A percentile compares a stretch with the other conserved stretches of the same genome.
phyloP scores from a whole-genome alignment of 345 rosid genomes.

The Eucalyptus erythrocorys region DNA sequence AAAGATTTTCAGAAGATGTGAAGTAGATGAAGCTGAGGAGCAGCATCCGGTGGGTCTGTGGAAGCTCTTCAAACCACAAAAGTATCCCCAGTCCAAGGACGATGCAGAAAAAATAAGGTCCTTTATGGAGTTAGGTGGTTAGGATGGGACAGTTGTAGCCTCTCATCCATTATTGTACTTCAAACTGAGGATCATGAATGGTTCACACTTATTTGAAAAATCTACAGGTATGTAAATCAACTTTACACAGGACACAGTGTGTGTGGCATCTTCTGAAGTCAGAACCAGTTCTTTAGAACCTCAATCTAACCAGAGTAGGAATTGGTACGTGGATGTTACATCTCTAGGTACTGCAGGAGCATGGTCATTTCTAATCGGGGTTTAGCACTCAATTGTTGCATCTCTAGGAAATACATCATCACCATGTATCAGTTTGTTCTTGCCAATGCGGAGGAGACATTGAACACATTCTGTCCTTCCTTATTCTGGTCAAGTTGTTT shows the following conservation, averaged over 20 bases:
- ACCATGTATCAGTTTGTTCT: background rate
- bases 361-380: background rate
- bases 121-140: constrained; percentile 39
- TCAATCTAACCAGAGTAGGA: background rate
- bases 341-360: background rate
- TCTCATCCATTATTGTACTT: background rate
- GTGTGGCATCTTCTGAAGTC: background rate
- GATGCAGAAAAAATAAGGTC: constrained; percentile 53
- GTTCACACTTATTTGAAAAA: background rate
- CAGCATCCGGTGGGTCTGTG: constrained; percentile 56
- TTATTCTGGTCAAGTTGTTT: background rate
- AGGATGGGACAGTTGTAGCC: background rate
- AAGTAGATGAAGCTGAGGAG: constrained; percentile 18
- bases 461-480: background rate
- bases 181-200: background rate
- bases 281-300: background rate
- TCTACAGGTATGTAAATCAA: too few relatives aligned
- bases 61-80: constrained; percentile 56
- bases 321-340: background rate
- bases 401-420: background rate
- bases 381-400: background rate
- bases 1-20: constrained; percentile 55
- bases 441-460: background rate
- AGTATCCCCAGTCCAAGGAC: constrained; percentile 22
- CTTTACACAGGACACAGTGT: too few relatives aligned